Percentiles rank a stretch among this genome's conserved stretches.
Conservation (phyloP, 305 asterid species). For the Solanum hybrid region DNA sequence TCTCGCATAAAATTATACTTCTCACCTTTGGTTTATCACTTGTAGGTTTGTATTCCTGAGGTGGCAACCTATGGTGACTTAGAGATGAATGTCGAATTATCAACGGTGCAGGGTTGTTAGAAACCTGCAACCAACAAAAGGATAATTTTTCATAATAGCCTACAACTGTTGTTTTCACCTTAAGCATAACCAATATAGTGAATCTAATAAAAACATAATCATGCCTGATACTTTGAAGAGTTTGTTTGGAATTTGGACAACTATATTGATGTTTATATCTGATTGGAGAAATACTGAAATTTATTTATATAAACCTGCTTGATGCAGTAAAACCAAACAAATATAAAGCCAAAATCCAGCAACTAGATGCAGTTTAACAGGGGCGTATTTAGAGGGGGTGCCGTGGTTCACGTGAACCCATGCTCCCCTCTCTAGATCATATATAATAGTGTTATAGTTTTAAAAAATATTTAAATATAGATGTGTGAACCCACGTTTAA, state of each 20-base stretch:
- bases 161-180: not conserved
- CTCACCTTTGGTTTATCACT: constrained; percentile 44
- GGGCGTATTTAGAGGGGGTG: too few relatives aligned
- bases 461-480: too few relatives aligned
- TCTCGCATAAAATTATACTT: not conserved
- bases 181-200: not conserved
- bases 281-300: not conserved
- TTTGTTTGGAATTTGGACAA: not conserved
- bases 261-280: not conserved
- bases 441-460: too few relatives aligned
- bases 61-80: constrained; percentile 12
- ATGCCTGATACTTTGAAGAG: not conserved
- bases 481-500: too few relatives aligned
- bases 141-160: not conserved
- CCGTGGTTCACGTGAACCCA: too few relatives aligned
- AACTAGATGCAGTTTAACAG: too few relatives aligned
- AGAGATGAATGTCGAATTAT: constrained; percentile 25
- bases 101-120: constrained; percentile 19
- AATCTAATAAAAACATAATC: not conserved
- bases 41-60: constrained; percentile 19
- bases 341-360: not conserved
- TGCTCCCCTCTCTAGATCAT: too few relatives aligned
- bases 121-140: constrained; percentile 19
- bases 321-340: not conserved
- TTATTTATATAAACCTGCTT: not conserved